Conservation (phyloP, 2,329 filamentous ascomycete genomes). For the Seiridium cupressi region DNA sequence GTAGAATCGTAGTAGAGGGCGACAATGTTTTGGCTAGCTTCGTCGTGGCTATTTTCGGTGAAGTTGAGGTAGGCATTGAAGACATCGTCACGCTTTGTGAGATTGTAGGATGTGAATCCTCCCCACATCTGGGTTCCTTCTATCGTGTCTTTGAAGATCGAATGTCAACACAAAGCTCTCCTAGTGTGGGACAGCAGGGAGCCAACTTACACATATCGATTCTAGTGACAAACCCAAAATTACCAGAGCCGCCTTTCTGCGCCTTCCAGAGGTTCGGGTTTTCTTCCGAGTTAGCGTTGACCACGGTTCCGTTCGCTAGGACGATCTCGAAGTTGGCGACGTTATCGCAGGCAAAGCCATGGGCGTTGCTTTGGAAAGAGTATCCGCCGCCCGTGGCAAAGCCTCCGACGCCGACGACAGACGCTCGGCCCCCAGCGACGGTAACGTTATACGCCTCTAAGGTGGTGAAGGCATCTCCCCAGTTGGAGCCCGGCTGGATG, state of each 20-base stretch:
- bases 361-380: constrained; percentile 18
- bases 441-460: constrained; percentile 16
- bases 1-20: neutral
- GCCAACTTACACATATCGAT: constrained; percentile 19
- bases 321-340: constrained; percentile 41
- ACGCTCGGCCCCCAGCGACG: constrained; percentile 21
- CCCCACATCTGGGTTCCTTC: constrained; percentile 14
- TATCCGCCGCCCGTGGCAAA: constrained; percentile 23
- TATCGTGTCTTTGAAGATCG: constrained; percentile 4
- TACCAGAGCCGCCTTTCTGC: constrained; percentile 42
- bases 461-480: constrained; percentile 18
- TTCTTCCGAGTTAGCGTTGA: constrained; percentile 33
- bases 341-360: constrained; percentile 43
- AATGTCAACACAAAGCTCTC: too few relatives aligned
- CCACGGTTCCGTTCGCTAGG: constrained; percentile 33
- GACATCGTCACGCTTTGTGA: constrained; percentile 6
- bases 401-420: constrained; percentile 21
- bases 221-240: constrained; percentile 37
- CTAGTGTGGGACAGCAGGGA: too few relatives aligned
- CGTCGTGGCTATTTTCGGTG: constrained; percentile 7
- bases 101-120: constrained; percentile 11
- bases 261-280: constrained; percentile 41
- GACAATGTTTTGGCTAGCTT: neutral
- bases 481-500: constrained; percentile 26
- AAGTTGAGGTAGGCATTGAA: constrained; percentile 15